phyloP scores from a whole-genome alignment of 2,329 filamentous ascomycete genomes.

The Verticillium longisporum region DNA sequence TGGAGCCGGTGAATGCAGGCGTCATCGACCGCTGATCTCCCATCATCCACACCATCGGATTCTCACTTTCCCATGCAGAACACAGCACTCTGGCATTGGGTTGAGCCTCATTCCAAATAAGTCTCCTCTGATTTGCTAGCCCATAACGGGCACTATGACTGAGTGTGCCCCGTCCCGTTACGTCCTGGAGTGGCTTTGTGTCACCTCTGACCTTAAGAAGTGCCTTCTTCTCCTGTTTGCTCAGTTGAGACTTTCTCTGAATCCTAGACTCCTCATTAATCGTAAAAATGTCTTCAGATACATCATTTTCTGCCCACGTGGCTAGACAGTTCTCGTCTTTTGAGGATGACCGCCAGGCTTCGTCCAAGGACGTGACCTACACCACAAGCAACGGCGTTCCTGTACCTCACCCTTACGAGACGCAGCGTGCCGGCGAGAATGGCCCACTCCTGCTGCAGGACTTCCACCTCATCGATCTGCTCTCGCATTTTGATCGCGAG shows the following conservation, averaged over 20 bases:
- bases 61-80: neutral
- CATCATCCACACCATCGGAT: neutral
- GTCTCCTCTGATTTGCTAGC: neutral
- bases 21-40: neutral
- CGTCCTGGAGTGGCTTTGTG: too few relatives aligned
- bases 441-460: constrained; percentile 52
- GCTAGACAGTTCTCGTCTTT: constrained; percentile 28
- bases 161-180: neutral
- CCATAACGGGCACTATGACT: neutral
- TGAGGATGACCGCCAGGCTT: constrained; percentile 29
- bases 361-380: constrained; percentile 38
- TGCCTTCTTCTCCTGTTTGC: neutral
- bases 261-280: neutral
- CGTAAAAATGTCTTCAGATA: constrained; percentile 15
- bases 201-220: neutral
- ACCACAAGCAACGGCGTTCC: constrained; percentile 50
- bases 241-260: neutral
- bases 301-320: constrained; percentile 29
- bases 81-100: neutral
- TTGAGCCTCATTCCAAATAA: neutral
- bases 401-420: constrained; percentile 50
- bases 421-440: constrained; percentile 48
- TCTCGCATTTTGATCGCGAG: constrained; percentile 56
- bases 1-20: neutral
- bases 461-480: constrained; percentile 52